Evolutionary conservation across 257 asterid species (phyloP), one percentile per base, ranked within the genome.

Genomic region (Pogostemon cablin): DNA sequence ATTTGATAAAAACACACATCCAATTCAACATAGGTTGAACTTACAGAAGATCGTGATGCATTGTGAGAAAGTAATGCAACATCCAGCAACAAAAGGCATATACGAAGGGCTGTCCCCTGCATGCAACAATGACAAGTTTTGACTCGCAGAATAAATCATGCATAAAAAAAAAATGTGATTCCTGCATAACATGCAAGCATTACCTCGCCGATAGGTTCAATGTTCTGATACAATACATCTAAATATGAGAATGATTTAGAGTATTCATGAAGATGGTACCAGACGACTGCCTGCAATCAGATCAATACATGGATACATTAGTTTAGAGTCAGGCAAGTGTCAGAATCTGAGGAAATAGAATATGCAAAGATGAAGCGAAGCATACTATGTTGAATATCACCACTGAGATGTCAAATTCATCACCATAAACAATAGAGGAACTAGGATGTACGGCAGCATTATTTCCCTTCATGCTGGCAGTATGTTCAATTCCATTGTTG

Each of bases 131-230:
- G 35, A 47, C 50, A 72, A 54, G 54, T 41, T 74, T 50, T 20
- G 70, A 67, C 20, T 47, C n/a, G 63, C 43, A 55, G 48, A 64
- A 47, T 15, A 6, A 17, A 72, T 17, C 61, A 15, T 5, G 60
- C 60, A 56, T 11, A n/a, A 34, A 56, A 11, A 17, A 17, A 17
- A 47, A 67, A 61, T 52, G 46, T 17, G 9, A 39, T 20, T 34
- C 17, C 41, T 15, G 54, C 57, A 57, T 70, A 47, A 65, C n/a
- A 59, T 57, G 52, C 38, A 25, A 58, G 64, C 20, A 64, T 58
- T 78, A 91, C 97, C 96, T 85, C 97, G 44, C 83, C 96, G 72
- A 87, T 79, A 62, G 92, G 97, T 81, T 83, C 90, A 72, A 88
- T 88, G 73, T 80, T 81, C 81, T 85, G 90, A 86, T 78, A 91